Evolutionary conservation across 2,329 filamentous ascomycete genomes (phyloP), one percentile per base, ranked within the genome.

Genomic region (Didymella glomerata): DNA sequence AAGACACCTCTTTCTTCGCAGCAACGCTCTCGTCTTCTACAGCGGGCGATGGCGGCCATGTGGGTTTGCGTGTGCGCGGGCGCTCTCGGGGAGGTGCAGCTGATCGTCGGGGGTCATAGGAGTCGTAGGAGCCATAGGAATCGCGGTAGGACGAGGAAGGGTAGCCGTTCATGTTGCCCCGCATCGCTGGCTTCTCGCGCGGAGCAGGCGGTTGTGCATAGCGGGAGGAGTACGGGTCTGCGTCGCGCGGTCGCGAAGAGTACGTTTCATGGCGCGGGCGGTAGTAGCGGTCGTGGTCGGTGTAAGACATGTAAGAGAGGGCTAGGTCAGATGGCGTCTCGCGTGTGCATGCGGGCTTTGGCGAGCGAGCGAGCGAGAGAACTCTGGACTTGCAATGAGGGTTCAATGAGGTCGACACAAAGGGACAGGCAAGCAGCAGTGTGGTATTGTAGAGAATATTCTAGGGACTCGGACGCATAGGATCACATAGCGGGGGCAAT

Each of bases 11-110:
- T 71, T 83, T 86, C 6, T 84, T 84, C 36, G 91, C 76, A 8
- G 89, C 85, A 14, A 80, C 82, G 16, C 73, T 78, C 73, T 92
- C 90, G 71, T 93, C 90, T 73, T 93, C 90, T 47, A 89, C 88
- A 34, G 77, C 87, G 4, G 90, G 88, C 18, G 82, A 81, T 1
- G 89, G 89, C 6, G 89, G 87, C 71, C 80, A 82, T 60, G 74
- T 68, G 16, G 61, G 45, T 48, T 57, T 70, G 59, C 61, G 64
- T 24, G 48, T 18, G 65, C 55, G 56, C 8, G 62, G 65, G 40
- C 63, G 70, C 61, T 67, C 24, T 54, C 68, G 56, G 56, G 66
- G 57, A 20, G 56, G 52, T 28, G 68, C 57, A 34, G 69, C 59
- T 38, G 63, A 57, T 10, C 59, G 65, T 38, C 57, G 54, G 9